Percentiles rank a stretch among this genome's conserved stretches.
phyloP scores from a whole-genome alignment of 2,329 filamentous ascomycete species.

The Sclerotinia borealis region DNA sequence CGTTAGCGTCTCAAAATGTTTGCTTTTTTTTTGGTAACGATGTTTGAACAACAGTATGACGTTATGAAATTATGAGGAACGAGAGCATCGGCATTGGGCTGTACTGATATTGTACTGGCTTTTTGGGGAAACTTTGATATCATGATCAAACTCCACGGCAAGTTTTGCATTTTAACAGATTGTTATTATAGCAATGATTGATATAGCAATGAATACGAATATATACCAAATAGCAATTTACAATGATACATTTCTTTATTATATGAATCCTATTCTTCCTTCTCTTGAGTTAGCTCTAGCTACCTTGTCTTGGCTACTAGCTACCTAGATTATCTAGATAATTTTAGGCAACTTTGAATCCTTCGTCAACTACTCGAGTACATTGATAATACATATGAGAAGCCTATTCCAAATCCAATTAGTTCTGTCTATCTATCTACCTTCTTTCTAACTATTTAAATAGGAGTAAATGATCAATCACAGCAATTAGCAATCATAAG shows the following conservation, averaged over 20 bases:
- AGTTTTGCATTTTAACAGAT: background rate
- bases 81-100: background rate
- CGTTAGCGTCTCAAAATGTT: slow-evolving; percentile 2
- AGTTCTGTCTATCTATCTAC: background rate
- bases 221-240: background rate
- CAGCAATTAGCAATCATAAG: background rate
- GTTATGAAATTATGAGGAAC: background rate
- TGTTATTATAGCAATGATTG: background rate
- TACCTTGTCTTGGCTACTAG: background rate
- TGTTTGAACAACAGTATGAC: background rate
- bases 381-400: too few species aligned
- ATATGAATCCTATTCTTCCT: background rate
- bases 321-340: background rate
- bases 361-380: background rate
- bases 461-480: background rate
- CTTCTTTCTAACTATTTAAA: background rate
- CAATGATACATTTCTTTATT: background rate
- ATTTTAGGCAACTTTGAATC: background rate
- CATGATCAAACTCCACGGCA: background rate
- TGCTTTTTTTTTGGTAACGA: background rate
- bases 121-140: background rate
- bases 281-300: background rate
- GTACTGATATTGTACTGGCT: background rate
- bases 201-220: background rate
- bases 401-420: too few species aligned